A percentile compares a stretch with the other conserved stretches of the same genome.
These are phyloP conservation scores for Solanum chiquidenum DNA, from an alignment of 257 asterid genomes.

Conservation along the genomic window DNA sequence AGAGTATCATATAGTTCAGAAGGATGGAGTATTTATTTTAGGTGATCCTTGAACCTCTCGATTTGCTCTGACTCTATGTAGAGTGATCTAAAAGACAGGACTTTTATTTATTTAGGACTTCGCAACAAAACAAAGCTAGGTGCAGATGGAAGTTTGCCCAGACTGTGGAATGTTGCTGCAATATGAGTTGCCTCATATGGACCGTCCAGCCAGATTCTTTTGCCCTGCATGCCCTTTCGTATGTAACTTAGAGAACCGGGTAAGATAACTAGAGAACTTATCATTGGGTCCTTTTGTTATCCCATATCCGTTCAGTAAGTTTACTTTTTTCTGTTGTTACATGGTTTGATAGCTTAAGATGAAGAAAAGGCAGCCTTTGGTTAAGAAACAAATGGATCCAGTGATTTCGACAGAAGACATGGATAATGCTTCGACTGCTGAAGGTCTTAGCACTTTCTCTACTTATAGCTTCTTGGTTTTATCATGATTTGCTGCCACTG, in stretches of 20 bases:
- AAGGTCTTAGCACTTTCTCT: slow-evolving; percentile 26
- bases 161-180: slow-evolving; percentile 53
- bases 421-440: slow-evolving; percentile 30
- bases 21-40: not conserved
- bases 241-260: slow-evolving; percentile 46
- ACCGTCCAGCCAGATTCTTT: slow-evolving; percentile 35
- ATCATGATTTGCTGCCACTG: not conserved
- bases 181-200: slow-evolving; percentile 49
- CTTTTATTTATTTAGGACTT: not conserved
- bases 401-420: slow-evolving; percentile 48
- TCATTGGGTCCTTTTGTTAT: not conserved
- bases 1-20: not conserved
- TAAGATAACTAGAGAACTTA: not conserved
- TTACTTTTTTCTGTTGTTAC: not conserved
- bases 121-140: not conserved
- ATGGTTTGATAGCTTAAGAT: slow-evolving; percentile 42
- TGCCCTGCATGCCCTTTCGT: slow-evolving; percentile 64
- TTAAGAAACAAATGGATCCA: slow-evolving; percentile 57
- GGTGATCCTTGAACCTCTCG: not conserved
- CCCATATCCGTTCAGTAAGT: not conserved
- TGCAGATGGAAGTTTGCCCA: slow-evolving; percentile 73
- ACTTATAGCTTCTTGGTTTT: not conserved
- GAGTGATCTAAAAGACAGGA: not conserved
- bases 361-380: slow-evolving; percentile 39
- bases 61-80: not conserved